These are phyloP conservation scores for Platanthera guangdongensis DNA, from an alignment of 106 monocot genomes.

Conservation along the genomic window DNA sequence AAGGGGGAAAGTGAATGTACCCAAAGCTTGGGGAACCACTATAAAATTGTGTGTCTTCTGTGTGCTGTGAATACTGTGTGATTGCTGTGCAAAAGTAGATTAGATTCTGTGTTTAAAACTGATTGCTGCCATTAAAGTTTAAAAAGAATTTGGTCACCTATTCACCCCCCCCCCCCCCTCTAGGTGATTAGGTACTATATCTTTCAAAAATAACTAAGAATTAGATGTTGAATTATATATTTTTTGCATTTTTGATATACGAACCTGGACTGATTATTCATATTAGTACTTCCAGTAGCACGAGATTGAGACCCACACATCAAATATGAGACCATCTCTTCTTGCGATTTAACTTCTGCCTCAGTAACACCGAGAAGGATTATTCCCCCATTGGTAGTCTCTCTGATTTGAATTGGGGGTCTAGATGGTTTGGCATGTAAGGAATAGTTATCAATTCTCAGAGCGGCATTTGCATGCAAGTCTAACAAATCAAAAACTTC, in stretches of 20 bases:
- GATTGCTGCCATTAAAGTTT: no score
- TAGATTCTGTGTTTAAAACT: no score
- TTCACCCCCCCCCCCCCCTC: no score
- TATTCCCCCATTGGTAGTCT: constrained; percentile 87
- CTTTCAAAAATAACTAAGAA: background rate
- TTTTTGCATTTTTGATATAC: background rate
- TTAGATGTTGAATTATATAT: background rate
- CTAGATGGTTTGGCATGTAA: constrained; percentile 42
- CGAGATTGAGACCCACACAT: constrained; percentile 72
- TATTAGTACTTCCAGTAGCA: constrained; percentile 93
- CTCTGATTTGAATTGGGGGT: constrained; percentile 92
- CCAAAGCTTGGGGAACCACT: no score
- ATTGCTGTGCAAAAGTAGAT: no score
- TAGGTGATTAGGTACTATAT: no score
- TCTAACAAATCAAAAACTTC: constrained; percentile 97
- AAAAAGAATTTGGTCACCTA: no score
- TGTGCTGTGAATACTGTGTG: no score
- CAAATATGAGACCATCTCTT: constrained; percentile 86
- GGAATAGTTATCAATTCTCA: constrained; percentile 28
- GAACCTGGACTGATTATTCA: constrained; percentile 99
- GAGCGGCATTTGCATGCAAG: constrained; percentile 25
- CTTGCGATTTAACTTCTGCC: constrained; percentile 73
- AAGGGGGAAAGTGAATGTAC: no score
- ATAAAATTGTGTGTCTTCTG: no score
- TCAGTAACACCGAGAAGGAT: constrained; percentile 85